Evolutionary conservation across 768 basidiomycete genomes (phyloP), one percentile per base, ranked within the genome.

Genomic region (Asterophora lycoperdoides): DNA sequence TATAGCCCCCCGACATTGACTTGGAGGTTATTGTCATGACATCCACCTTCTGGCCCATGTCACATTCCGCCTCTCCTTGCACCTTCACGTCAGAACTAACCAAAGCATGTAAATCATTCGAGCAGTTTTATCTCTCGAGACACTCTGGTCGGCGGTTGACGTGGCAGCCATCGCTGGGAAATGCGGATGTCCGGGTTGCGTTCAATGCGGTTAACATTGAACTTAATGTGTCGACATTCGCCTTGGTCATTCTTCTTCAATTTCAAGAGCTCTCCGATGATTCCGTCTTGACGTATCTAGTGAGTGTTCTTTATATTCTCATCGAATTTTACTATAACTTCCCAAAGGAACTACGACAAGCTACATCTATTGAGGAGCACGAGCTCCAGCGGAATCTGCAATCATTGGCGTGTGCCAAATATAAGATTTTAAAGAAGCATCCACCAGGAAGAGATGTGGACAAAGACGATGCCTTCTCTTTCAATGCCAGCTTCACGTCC

Each of bases 381-480:
- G 94, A 98, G 49, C 76, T 98, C 2, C 83, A 86, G 61, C 86
- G 96, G n/a, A 88, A 93, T 56, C 77, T 99, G 2, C 96, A 99
- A 62, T 93, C 95, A 0, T 76, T 99, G 18, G 94, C 96, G 0
- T 97, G 95, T 61, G 93, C 89, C 8, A 98, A 93, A 64, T 93
- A 77, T 73, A 93, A 93, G 60, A 74, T 99, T 23, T 68, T 99
- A 55, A 92, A 84, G 67, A 98, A 98, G 60, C 84, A 86, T 52
- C 96, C 95, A 0, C 80, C 87, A 34, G 81, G 91, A 8, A 80
- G 94, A 35, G 94, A 98, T 17, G 78, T 99, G 33, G 69, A 82
- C 44, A 56, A 72, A 0, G 72, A 69, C 9, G 96, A 99, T 65
- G 74, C 80, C 2, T 99, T 99, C 68, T 84, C 89, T 2, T 99